Base-by-base conservation (phyloP, 2,329 filamentous ascomycete genomes). In the Calonectria fujianensis region DNA sequence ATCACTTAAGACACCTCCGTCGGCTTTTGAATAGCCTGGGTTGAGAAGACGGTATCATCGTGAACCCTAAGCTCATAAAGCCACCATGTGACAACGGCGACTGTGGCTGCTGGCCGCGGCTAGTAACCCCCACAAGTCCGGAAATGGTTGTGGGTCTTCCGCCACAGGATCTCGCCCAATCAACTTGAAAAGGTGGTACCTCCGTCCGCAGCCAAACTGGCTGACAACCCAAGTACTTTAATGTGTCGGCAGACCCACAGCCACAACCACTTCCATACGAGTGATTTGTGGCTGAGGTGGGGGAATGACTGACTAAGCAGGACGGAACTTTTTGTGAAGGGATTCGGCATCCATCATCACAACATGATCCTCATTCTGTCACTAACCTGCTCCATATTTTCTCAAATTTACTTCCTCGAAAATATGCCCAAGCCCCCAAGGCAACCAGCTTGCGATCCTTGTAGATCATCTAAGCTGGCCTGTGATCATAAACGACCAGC, bases 381-480 rank as follows among this genome's bases (percentile, higher is more conserved):
- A 48, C 10, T 11, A n/a, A 24, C 45, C n/a, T 4, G 4, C 2
- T 7, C 20, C n/a, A n/a, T 10, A 24, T 48, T 18, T 24, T 48
- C 4, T 24, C n/a, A 48, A 48, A 11, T 13, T 48, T 10, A 4
- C 45, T 13, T n/a, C 3, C 10, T n/a, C 45, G 1, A n/a, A 32
- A 48, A 10, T 18, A 65, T 65, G 61, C 20, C 18, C 13, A 67
- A 50, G 39, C 16, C 35, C 5, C 41, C 31, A 27, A 71, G 67
- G 20, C 48, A 57, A 8, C 70, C 71, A 3, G 80, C 80, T 1
- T 81, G 83, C 78, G 74, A 84, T 75, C 59, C 84, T 69, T 75
- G 84, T 77, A 54, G 84, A 76, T 50, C 66, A 10, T 74, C 80
- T 4, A 82, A 82, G 54, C 69, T 81, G 18, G 80, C 78, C 3